Conservation (phyloP, 768 basidiomycete species). For the Termitomyces sp. region DNA sequence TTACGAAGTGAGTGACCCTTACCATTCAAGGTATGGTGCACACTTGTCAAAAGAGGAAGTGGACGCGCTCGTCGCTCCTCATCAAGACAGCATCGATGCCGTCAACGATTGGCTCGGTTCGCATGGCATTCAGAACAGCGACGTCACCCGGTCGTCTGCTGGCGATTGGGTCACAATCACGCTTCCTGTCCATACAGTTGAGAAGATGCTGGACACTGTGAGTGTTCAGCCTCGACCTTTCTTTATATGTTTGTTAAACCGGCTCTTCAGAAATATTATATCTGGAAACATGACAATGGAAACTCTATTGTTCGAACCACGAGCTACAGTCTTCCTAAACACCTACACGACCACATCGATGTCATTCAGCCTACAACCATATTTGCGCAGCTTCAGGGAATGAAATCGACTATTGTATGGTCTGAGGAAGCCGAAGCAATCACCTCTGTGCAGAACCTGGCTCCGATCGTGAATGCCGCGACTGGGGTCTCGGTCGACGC, state of each 20-base stretch:
- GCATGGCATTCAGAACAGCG: constrained; percentile 49
- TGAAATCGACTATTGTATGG: constrained; percentile 20
- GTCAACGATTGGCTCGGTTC: constrained; percentile 62
- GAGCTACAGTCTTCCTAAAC: constrained; percentile 60
- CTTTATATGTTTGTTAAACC: background rate
- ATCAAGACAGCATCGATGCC: constrained; percentile 47
- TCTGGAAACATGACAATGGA: constrained; percentile 56
- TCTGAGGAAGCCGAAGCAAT: constrained; percentile 22
- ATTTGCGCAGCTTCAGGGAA: constrained; percentile 38
- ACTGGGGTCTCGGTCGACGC: constrained; percentile 33
- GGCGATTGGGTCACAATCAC: constrained; percentile 65
- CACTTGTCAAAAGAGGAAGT: constrained; percentile 67
- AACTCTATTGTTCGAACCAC: constrained; percentile 61
- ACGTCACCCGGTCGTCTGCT: constrained; percentile 52
- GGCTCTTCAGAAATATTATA: constrained; percentile 52
- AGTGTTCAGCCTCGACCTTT: background rate
- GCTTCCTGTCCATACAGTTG: constrained; percentile 56
- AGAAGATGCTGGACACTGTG: constrained; percentile 64
- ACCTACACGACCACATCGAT: constrained; percentile 59
- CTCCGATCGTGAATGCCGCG: constrained; percentile 4
- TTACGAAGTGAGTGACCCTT: constrained; percentile 55
- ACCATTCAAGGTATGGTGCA: constrained; percentile 48
- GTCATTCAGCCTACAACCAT: constrained; percentile 72
- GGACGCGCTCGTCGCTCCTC: constrained; percentile 60
- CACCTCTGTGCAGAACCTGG: constrained; percentile 6